phyloP scores from a whole-genome alignment of 768 basidiomycete genomes.

The Lactarius quietus region DNA sequence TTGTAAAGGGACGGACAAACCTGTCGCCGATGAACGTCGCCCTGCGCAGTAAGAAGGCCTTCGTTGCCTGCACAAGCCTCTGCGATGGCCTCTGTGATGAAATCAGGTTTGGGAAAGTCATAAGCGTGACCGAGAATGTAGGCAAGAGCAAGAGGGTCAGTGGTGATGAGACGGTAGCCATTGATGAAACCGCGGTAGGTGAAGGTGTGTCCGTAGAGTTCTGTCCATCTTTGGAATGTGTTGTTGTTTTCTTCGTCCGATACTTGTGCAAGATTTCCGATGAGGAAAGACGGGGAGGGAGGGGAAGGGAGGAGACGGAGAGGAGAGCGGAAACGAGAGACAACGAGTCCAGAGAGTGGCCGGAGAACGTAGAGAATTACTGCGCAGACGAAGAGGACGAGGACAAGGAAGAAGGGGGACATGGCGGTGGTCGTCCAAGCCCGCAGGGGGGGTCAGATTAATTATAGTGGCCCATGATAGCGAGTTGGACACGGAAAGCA shows the following conservation, averaged over 20 bases:
- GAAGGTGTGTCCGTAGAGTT: slow-evolving; percentile 46
- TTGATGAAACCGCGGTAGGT: slow-evolving; percentile 52
- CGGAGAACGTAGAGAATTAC: slow-evolving; percentile 32
- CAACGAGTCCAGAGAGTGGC: slow-evolving; percentile 41
- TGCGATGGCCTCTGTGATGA: slow-evolving; percentile 48
- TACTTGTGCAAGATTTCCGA: slow-evolving; percentile 51
- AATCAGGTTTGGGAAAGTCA: slow-evolving; percentile 60
- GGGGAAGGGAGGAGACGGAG: slow-evolving; percentile 47
- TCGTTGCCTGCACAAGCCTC: slow-evolving; percentile 50
- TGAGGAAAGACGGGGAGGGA: slow-evolving; percentile 44
- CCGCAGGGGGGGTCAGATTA: background rate
- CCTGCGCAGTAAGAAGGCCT: slow-evolving; percentile 51
- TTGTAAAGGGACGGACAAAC: slow-evolving; percentile 30
- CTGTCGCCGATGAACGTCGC: slow-evolving; percentile 54
- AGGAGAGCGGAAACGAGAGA: slow-evolving; percentile 46
- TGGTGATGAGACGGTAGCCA: slow-evolving; percentile 53
- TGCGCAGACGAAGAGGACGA: slow-evolving; percentile 16
- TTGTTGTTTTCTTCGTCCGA: slow-evolving; percentile 57
- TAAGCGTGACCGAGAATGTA: slow-evolving; percentile 57
- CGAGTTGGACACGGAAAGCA: too few relatives aligned
- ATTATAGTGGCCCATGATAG: background rate
- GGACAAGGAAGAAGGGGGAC: slow-evolving; percentile 15
- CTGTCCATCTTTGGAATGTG: slow-evolving; percentile 46
- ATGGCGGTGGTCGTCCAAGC: background rate
- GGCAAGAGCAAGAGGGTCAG: slow-evolving; percentile 53